These are phyloP conservation scores for Scedosporium dehoogii DNA, from an alignment of 2,329 filamentous ascomycete genomes.

Conservation along the genomic window DNA sequence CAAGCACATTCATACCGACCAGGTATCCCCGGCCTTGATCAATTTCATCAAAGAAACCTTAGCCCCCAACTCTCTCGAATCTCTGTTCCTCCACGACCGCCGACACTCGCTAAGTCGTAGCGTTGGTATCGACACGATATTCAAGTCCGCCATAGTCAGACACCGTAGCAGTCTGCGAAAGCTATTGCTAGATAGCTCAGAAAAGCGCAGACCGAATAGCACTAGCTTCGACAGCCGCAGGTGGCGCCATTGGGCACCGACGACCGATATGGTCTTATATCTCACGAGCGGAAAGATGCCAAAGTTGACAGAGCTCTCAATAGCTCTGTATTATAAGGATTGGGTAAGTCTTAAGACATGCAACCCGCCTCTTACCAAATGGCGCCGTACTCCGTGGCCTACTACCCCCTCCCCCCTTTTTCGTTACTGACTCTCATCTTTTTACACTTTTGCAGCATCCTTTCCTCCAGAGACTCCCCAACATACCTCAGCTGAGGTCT, in stretches of 20 bases:
- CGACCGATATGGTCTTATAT: slow-evolving; percentile 58
- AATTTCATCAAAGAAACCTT: slow-evolving; percentile 68
- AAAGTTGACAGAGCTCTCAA: slow-evolving; percentile 59
- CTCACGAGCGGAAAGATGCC: slow-evolving; percentile 70
- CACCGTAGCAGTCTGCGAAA: slow-evolving; percentile 64
- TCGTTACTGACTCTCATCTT: background rate
- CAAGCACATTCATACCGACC: slow-evolving; percentile 67
- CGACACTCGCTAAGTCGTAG: slow-evolving; percentile 27
- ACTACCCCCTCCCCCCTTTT: slow-evolving; percentile 9
- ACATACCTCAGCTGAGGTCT: slow-evolving; percentile 59
- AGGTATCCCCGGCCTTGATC: slow-evolving; percentile 58
- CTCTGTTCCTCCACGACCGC: slow-evolving; percentile 64
- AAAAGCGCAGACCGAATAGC: slow-evolving; percentile 25
- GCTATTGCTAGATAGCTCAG: slow-evolving; percentile 62
- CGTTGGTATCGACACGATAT: slow-evolving; percentile 61
- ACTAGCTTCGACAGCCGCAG: background rate
- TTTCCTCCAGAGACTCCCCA: slow-evolving; percentile 65
- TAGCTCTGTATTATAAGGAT: slow-evolving; percentile 63
- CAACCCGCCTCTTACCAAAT: too few relatives aligned
- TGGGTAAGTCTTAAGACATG: slow-evolving; percentile 50
- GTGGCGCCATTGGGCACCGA: slow-evolving; percentile 53
- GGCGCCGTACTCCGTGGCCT: background rate
- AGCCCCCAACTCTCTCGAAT: slow-evolving; percentile 69
- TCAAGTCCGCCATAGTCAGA: slow-evolving; percentile 57
- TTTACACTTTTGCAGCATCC: slow-evolving; percentile 46